Base-by-base conservation (phyloP, 306 rosid genomes). In the Citrullus colocynthis region DNA sequence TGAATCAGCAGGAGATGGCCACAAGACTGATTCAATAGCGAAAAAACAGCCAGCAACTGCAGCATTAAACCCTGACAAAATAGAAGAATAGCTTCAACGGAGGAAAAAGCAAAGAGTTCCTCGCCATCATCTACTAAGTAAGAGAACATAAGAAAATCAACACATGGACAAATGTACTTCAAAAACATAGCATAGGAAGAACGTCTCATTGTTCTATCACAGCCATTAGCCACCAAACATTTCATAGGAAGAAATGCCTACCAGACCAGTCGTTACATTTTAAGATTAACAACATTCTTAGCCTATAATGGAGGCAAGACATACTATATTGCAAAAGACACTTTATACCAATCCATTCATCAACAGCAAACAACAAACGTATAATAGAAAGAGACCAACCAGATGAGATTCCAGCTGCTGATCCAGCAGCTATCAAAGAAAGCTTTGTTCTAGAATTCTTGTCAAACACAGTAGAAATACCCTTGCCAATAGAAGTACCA, bases 31-130 rank as follows among this genome's bases (percentile, higher is more conserved):
- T 83, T 92, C 97, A 13, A 92, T 88, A 4, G 98, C 92, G 3
- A 95, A 92, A 80, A 90, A 95, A 85, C 97, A 95, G 74, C 97
- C 98, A 48, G 98, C 92, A 77, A 95, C 90, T 65, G 97, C 97
- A 82, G 97, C 93, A 89, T 92, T 92, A 85, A 95, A 92, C 85
- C 98, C 96, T 91, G 84, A 14, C 9, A 79, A 80, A 65, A 66
- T 62, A 63, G 51, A 82, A n/a, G 16, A 77, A 54, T 18, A 55
- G 76, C 15, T 76, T 61, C 65, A 42, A 21, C 54, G 30, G 32
- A 24, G 51, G 48, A 6, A 54, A 52, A 37, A 7, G 78, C 44
- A 56, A 44, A 42, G 57, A 44, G 58, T 81, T n/a, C 20, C 44
- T 14, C 8, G 21, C 14, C 0, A 57, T 41, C 54, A 65, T 17